Base-by-base conservation (phyloP, 139 green algal species). In the Auxenochlorella pyrenoidosa region DNA sequence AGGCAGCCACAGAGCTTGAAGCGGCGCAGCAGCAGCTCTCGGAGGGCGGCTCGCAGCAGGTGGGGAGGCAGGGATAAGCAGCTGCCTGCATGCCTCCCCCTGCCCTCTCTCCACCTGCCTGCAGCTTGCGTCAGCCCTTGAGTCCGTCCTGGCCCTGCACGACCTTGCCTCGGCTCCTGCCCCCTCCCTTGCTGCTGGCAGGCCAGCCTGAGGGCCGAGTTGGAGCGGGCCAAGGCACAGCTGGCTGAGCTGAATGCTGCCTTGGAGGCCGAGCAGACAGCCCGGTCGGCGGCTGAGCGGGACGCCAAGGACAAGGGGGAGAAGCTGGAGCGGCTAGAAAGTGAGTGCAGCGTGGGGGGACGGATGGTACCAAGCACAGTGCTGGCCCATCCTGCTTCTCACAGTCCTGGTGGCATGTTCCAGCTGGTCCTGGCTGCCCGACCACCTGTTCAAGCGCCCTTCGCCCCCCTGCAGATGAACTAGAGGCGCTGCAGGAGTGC, bases 401-500 rank as follows among this genome's bases (percentile, higher is more conserved):
- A 12, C 12, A 3, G 28, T 65, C 26, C 38, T 40, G 43, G 5
- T 22, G 12, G 43, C 54, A 21, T 63, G 75, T 5, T 26, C 70
- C 34, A 30, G 70, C 70, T 76, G 34, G 70, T 63, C 2, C 18
- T 63, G 54, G 13, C 15, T 63, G 54, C 54, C 3, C 2, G 12
- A 2, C 54, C 16, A 24, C 54, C 6, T 6, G 47, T 10, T 54
- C 54, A 63, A 63, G 54, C 54, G 18, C 15, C 36, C 38, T 51
- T 38, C 26, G 30, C 13, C 72, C 40, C 47, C 76, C 30, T 6
- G 80, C 90, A 95, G 93, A 89, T 13, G 94, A 98, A 85, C 93
- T 97, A 79, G 94, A 93, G 34, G 94, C 95, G 13, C 86, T 98
- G 75, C 92, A 94, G 84, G 93, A 93, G 71, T 90, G 88, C 54